A percentile compares a stretch with the other conserved stretches of the same genome.
These are phyloP conservation scores for Aspergillus sp. DNA, from an alignment of 2,329 filamentous ascomycete species.

Conservation along the genomic window DNA sequence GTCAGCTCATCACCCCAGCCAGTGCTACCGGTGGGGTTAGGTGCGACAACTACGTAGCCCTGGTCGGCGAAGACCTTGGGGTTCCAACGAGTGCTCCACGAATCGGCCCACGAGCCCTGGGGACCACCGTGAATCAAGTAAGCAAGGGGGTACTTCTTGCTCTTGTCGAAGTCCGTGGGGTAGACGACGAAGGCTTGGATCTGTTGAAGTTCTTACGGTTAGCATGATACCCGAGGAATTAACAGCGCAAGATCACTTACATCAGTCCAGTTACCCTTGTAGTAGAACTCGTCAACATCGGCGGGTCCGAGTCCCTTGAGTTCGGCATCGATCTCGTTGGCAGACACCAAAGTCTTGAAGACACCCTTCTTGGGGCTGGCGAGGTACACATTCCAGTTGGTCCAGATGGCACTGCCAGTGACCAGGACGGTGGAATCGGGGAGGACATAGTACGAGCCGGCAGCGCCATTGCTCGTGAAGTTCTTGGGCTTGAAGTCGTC, in stretches of 20 bases:
- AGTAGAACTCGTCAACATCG: slow-evolving; percentile 40
- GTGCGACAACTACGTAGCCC: slow-evolving; percentile 77
- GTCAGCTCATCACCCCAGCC: slow-evolving; percentile 77
- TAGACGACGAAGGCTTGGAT: slow-evolving; percentile 43
- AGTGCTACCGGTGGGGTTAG: slow-evolving; percentile 81
- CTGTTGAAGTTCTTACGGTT: slow-evolving; percentile 20
- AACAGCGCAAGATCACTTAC: slow-evolving; percentile 19
- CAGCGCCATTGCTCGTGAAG: slow-evolving; percentile 36
- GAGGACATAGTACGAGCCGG: slow-evolving; percentile 30
- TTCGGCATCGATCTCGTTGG: slow-evolving; percentile 42
- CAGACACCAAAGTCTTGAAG: slow-evolving; percentile 32
- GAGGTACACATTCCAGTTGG: slow-evolving; percentile 36
- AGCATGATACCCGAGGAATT: background rate
- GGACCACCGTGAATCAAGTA: slow-evolving; percentile 83
- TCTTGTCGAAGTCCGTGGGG: slow-evolving; percentile 60
- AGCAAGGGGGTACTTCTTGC: slow-evolving; percentile 74
- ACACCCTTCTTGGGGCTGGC: slow-evolving; percentile 28
- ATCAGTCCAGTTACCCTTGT: slow-evolving; percentile 35
- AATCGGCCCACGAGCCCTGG: slow-evolving; percentile 71
- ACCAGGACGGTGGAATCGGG: slow-evolving; percentile 33
- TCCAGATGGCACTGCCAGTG: slow-evolving; percentile 36
- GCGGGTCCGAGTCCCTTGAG: slow-evolving; percentile 35
- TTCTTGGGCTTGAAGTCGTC: slow-evolving; percentile 35
- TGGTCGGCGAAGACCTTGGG: slow-evolving; percentile 83
- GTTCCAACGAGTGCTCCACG: slow-evolving; percentile 84